Base-by-base conservation (phyloP, 257 asterid species). In the Ehretia macrophylla region DNA sequence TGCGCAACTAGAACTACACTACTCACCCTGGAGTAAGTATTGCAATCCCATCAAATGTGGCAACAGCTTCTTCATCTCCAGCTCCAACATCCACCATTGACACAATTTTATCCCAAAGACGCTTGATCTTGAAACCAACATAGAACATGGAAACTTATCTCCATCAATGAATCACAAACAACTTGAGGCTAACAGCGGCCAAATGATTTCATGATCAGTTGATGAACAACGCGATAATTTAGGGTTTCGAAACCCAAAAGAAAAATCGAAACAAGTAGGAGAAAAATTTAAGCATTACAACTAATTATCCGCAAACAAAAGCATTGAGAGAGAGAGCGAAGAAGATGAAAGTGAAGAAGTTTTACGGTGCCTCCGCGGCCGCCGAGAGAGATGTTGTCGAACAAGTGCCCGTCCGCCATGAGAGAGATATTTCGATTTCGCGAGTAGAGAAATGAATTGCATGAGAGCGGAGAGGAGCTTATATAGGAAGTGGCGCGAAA, bases 91-190 rank as follows among this genome's bases (percentile, higher is more conserved):
- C 99, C 10, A 97, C 96, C 96, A 86, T 85, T 56, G 86, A 80
- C 70, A 86, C 77, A 68, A 89, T 93, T 80, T 78, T 83, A 72
- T 93, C 97, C 6, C 27, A 49, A 49, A 49, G 10, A 11, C n/a
- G n/a, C 99, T 88, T 83, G 94, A 32, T 97, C 96, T 67, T 97
- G 83, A 52, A 96, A 86, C 20, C 66, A 79, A 73, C 48, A 81
- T 73, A 88, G 97, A 78, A 86, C 97, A 72, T 92, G 99, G 63
- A 92, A 92, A 80, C 91, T 92, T 72, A 92, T 84, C 72, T 92
- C 99, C 99, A 92, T 92, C 65, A 92, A 68, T 3, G 97, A 89
- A 77, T 92, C 99, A n/a, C n/a, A n/a, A n/a, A n/a, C n/a, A n/a
- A n/a, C n/a, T n/a, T n/a, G n/a, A n/a, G n/a, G n/a, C n/a, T n/a